These are phyloP conservation scores for Bothriochloa decipiens DNA, from an alignment of 176 grass and related monocot genomes.

Conservation along the genomic window DNA sequence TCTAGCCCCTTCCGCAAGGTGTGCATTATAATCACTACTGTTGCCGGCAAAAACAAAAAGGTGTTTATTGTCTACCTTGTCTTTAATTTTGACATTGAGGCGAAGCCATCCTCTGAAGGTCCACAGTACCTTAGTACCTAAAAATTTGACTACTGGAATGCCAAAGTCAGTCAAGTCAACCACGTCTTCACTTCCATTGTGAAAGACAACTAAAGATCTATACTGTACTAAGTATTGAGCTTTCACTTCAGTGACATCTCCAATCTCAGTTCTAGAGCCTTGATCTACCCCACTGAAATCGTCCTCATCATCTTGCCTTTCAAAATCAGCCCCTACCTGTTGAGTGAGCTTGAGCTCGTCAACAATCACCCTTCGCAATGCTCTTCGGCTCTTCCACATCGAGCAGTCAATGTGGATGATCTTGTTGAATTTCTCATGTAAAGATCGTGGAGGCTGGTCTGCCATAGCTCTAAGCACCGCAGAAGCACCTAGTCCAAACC, in stretches of 20 bases:
- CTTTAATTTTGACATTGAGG: rapidly evolving
- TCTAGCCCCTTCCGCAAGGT: not conserved
- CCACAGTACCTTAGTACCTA: not conserved
- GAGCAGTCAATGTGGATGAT: constrained; percentile 32
- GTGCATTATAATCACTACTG: too few species aligned
- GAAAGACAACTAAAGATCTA: not conserved
- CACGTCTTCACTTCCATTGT: not conserved
- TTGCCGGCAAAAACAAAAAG: not conserved
- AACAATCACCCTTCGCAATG: not conserved
- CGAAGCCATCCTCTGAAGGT: constrained; percentile 8
- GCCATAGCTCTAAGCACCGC: constrained; percentile 24
- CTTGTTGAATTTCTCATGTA: not conserved
- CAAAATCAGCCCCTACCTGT: not conserved
- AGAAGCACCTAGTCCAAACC: rapidly evolving
- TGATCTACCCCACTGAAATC: not conserved
- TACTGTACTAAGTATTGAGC: not conserved
- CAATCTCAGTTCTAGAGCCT: not conserved
- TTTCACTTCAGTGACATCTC: rapidly evolving
- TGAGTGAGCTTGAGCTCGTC: not conserved
- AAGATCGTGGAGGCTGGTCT: not conserved
- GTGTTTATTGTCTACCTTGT: not conserved
- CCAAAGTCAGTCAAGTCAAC: not conserved
- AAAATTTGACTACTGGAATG: not conserved
- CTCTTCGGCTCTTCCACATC: constrained; percentile 11
- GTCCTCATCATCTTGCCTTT: not conserved